Evolutionary conservation across 2,329 filamentous ascomycete genomes (phyloP).

Genomic region (Pseudocercospora eumusae): DNA sequence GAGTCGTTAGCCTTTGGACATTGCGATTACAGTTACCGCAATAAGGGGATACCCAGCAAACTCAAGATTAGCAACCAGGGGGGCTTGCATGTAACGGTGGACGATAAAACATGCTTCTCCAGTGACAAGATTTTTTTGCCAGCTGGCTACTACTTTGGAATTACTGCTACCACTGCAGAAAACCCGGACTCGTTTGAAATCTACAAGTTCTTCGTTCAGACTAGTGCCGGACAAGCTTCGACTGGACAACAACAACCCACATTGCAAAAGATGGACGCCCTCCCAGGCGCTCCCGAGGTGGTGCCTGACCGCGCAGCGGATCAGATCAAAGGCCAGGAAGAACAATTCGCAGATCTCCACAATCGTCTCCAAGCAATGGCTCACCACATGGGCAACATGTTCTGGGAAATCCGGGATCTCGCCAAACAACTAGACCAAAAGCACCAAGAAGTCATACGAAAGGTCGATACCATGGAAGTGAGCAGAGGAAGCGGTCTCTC

Average conservation of each 20-base stretch:
- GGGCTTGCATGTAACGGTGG: conserved; percentile 75
- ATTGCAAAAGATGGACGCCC: conserved; percentile 38
- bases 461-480: conserved; percentile 55
- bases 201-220: conserved; percentile 79
- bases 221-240: conserved; percentile 38
- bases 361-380: conserved; percentile 74
- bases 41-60: conserved; percentile 79
- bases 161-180: conserved; percentile 85
- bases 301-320: conserved; percentile 41
- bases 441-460: conserved; percentile 53
- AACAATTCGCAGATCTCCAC: conserved; percentile 82
- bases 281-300: conserved; percentile 47
- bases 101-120: conserved; percentile 79
- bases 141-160: conserved; percentile 75
- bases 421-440: conserved; percentile 57
- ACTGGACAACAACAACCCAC: conserved; percentile 33
- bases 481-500: conserved; percentile 39
- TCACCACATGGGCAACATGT: conserved; percentile 67
- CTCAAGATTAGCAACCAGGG: conserved; percentile 70
- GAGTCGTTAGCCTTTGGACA: conserved; percentile 90
- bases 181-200: conserved; percentile 93
- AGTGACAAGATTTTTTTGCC: conserved; percentile 76
- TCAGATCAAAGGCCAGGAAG: conserved; percentile 47
- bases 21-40: conserved; percentile 87
- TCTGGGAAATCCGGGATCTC: conserved; percentile 57